phyloP scores from a whole-genome alignment of 2,329 filamentous ascomycete genomes.

The Fusarium virguliforme region DNA sequence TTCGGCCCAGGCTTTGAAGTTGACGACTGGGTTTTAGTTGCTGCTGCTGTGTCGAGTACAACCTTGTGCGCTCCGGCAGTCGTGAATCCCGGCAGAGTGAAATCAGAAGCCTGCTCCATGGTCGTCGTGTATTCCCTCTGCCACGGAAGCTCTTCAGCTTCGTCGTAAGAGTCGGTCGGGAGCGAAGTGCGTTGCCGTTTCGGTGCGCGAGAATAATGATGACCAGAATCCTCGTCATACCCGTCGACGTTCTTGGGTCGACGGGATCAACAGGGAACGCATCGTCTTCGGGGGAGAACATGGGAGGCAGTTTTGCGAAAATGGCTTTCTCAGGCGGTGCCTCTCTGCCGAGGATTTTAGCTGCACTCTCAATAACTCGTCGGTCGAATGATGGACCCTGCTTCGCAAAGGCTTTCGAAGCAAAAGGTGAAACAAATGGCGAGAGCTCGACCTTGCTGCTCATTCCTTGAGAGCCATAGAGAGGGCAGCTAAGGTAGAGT shows the following conservation, averaged over 20 bases:
- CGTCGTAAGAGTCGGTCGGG: constrained; percentile 32
- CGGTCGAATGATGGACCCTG: constrained; percentile 80
- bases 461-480: constrained; percentile 74
- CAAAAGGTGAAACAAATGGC: constrained; percentile 75
- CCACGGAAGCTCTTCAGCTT: constrained; percentile 56
- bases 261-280: constrained; percentile 77
- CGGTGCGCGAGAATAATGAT: constrained; percentile 44
- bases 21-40: constrained; percentile 35
- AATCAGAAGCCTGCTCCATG: constrained; percentile 72
- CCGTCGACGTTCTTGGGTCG: constrained; percentile 53
- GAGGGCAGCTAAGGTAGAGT: constrained; percentile 87
- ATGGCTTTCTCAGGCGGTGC: constrained; percentile 72
- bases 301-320: constrained; percentile 66
- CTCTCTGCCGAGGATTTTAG: constrained; percentile 77
- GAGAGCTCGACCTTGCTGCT: constrained; percentile 77
- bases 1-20: constrained; percentile 42
- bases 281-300: constrained; percentile 77
- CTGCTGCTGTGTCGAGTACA: constrained; percentile 52
- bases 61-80: constrained; percentile 71
- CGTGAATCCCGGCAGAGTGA: constrained; percentile 76
- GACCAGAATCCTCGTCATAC: constrained; percentile 36
- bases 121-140: constrained; percentile 70
- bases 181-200: constrained; percentile 53
- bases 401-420: constrained; percentile 62
- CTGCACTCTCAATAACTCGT: constrained; percentile 75